phyloP scores from a whole-genome alignment of 768 basidiomycete species.

The Pleurotus pulmonarius region DNA sequence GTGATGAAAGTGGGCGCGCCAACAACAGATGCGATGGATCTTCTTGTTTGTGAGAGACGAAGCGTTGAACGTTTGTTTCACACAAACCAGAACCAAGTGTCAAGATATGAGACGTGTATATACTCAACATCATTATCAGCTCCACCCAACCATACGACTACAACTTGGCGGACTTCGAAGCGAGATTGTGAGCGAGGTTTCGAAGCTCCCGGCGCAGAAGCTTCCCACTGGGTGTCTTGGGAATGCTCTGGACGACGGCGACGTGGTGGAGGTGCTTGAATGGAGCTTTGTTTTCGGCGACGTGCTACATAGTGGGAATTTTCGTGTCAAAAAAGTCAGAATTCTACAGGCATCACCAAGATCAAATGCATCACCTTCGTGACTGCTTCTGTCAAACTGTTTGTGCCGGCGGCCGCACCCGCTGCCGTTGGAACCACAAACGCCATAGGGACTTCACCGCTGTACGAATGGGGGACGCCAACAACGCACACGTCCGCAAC shows the following conservation, averaged over 20 bases:
- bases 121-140: too few relatives aligned
- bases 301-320: conserved; percentile 32
- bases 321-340: not conserved
- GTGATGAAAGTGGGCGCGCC: too few relatives aligned
- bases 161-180: too few relatives aligned
- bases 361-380: conserved; percentile 7
- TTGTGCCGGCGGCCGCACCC: conserved; percentile 23
- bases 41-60: too few relatives aligned
- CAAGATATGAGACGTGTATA: too few relatives aligned
- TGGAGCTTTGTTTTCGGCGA: conserved; percentile 47
- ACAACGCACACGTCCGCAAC: conserved; percentile 42
- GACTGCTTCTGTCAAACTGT: conserved; percentile 12
- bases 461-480: conserved; percentile 45
- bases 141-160: too few relatives aligned
- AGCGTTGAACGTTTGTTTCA: too few relatives aligned
- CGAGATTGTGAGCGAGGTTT: too few relatives aligned
- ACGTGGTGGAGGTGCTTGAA: conserved; percentile 62
- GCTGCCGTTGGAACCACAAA: conserved; percentile 40
- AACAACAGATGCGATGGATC: too few relatives aligned
- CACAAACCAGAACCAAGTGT: too few relatives aligned
- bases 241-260: conserved; percentile 51
- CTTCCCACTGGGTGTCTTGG: conserved; percentile 64
- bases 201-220: conserved; percentile 10
- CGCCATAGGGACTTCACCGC: conserved; percentile 50
- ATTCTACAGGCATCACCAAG: not conserved